Conservation (phyloP, 352 stramenopile species). For the Achlya hypogyna region DNA sequence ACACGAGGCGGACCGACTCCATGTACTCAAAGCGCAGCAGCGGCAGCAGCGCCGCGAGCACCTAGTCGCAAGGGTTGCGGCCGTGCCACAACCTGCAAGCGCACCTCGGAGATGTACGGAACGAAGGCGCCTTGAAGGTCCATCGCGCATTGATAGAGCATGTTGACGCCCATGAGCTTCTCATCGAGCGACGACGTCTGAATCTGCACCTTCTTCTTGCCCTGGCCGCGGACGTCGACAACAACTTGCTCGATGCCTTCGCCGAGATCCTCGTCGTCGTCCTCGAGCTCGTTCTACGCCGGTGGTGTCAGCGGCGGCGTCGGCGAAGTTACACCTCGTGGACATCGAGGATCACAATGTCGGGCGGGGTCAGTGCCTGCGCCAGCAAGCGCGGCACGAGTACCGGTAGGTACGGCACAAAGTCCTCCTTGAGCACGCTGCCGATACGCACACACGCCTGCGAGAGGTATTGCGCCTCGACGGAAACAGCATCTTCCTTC, state of each 20-base stretch:
- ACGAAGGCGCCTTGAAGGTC: constrained; percentile 78
- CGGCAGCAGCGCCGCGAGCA: constrained; percentile 63
- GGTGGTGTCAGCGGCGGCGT: not conserved
- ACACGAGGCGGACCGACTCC: constrained; percentile 75
- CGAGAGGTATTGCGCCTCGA: constrained; percentile 79
- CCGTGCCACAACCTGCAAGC: not conserved
- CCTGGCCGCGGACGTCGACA: constrained; percentile 63
- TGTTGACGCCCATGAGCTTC: constrained; percentile 83
- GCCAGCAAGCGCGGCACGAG: constrained; percentile 74
- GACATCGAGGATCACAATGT: constrained; percentile 72
- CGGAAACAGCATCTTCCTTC: constrained; percentile 56
- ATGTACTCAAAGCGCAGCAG: constrained; percentile 79
- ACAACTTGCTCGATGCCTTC: constrained; percentile 68
- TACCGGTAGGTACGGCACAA: constrained; percentile 77
- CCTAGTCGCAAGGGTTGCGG: constrained; percentile 13
- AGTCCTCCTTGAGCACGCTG: constrained; percentile 79
- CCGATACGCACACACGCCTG: constrained; percentile 82
- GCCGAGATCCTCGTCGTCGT: constrained; percentile 36
- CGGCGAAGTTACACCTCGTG: constrained; percentile 11
- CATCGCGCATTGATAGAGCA: constrained; percentile 80
- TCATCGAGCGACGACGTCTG: constrained; percentile 80
- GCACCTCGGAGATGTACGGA: constrained; percentile 55
- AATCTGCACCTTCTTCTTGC: constrained; percentile 79
- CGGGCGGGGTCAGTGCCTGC: constrained; percentile 69
- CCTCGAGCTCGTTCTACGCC: constrained; percentile 29